Evolutionary conservation across 805 yeast genomes (phyloP).

Genomic region (Nakazawaea sp.): DNA sequence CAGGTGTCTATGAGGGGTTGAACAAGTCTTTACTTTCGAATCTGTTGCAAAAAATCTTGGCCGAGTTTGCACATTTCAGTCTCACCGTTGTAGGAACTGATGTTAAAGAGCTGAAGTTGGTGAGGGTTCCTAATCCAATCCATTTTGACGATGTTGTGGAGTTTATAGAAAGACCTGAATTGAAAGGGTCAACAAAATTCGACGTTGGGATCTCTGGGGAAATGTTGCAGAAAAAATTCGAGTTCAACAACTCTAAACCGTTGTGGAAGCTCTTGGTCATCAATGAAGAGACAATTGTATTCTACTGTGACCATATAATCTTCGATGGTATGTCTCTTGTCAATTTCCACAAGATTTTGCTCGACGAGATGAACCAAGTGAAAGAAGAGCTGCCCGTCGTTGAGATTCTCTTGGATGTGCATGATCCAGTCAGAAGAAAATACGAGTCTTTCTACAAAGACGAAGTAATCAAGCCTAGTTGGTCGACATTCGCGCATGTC

Average conservation of each 20-base stretch:
- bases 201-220: neutral
- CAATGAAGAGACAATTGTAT: slow-evolving; percentile 12
- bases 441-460: neutral
- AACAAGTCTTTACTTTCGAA: slow-evolving; percentile 6
- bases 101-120: neutral
- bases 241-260: slow-evolving; percentile 11
- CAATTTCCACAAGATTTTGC: slow-evolving; percentile 22
- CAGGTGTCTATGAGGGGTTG: slow-evolving; percentile 4
- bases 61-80: slow-evolving; percentile 8
- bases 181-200: neutral
- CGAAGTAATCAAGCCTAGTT: too few relatives aligned
- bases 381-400: neutral
- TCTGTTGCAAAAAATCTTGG: slow-evolving; percentile 13
- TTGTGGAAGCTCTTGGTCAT: slow-evolving; percentile 17
- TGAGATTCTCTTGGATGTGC: neutral
- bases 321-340: slow-evolving; percentile 28
- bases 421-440: too few relatives aligned
- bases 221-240: neutral
- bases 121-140: neutral
- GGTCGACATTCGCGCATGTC: too few relatives aligned
- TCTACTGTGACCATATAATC: slow-evolving; percentile 23
- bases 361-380: slow-evolving; percentile 12
- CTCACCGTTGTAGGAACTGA: neutral
- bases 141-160: slow-evolving; percentile 6
- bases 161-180: neutral